A percentile compares a stretch with the other conserved stretches of the same genome.
Conservation (phyloP, 257 asterid genomes). For the Cynanchum wilfordii region DNA sequence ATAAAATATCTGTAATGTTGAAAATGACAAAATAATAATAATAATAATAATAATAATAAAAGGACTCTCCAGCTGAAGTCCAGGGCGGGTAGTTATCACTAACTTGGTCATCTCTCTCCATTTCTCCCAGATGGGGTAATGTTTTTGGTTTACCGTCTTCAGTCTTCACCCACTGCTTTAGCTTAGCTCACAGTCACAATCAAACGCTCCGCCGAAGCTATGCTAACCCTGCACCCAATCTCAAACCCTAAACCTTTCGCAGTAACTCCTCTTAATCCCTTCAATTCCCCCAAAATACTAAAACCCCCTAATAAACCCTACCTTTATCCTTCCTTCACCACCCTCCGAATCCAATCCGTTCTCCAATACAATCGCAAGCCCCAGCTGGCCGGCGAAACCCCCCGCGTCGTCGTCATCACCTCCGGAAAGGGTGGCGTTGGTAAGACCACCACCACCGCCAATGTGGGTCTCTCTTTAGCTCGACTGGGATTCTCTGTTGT, state of each 20-base stretch:
- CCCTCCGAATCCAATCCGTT: not conserved
- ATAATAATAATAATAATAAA: too few relatives aligned
- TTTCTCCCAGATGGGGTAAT: too few relatives aligned
- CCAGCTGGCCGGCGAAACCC: conserved; percentile 86
- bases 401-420: conserved; percentile 88
- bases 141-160: too few relatives aligned
- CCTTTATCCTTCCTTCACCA: conserved; percentile 16
- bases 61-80: too few relatives aligned
- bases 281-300: conserved; percentile 31
- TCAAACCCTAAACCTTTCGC: conserved; percentile 36
- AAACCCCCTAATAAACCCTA: conserved; percentile 33
- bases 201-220: conserved; percentile 11
- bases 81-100: too few relatives aligned
- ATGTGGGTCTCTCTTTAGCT: conserved; percentile 87
- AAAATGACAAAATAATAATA: too few relatives aligned
- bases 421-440: conserved; percentile 99
- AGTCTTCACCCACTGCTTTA: too few relatives aligned
- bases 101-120: too few relatives aligned
- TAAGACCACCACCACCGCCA: conserved; percentile 96
- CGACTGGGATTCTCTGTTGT: conserved; percentile 84
- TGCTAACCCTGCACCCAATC: conserved; percentile 53
- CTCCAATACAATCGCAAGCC: conserved; percentile 2
- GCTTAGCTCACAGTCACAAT: too few relatives aligned
- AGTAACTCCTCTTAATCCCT: conserved; percentile 20
- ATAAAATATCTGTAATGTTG: too few relatives aligned